A percentile compares a stretch with the other conserved stretches of the same genome.
Evolutionary conservation across 164 flowering plant genomes (phyloP).

Genomic region (Macadamia integrifolia): DNA sequence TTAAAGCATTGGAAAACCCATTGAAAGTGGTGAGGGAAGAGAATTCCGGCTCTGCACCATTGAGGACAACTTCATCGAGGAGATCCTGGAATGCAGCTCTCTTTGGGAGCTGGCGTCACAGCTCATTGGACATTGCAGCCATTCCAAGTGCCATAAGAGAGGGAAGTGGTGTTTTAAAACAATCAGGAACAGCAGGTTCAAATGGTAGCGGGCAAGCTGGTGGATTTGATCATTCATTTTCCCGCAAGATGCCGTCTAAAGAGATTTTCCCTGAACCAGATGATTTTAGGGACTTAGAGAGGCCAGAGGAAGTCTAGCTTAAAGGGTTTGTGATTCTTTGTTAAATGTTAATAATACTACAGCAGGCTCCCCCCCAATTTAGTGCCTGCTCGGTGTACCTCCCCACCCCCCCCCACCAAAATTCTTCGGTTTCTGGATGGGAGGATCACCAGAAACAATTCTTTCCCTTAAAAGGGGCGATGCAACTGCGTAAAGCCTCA

Average conservation of each 20-base stretch:
- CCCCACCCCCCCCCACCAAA: background rate
- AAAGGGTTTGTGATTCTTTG: slow-evolving; percentile 39
- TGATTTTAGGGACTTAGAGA: slow-evolving; percentile 39
- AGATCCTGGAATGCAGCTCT: slow-evolving; percentile 91
- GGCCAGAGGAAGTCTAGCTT: slow-evolving; percentile 26
- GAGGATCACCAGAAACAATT: slow-evolving; percentile 2
- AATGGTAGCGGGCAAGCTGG: slow-evolving; percentile 46
- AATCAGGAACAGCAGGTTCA: slow-evolving; percentile 49
- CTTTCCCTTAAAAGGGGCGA: background rate
- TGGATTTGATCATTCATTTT: slow-evolving; percentile 46
- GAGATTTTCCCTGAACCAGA: slow-evolving; percentile 87
- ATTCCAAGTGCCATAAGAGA: slow-evolving; percentile 35
- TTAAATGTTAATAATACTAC: slow-evolving; percentile 39
- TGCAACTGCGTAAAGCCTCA: background rate
- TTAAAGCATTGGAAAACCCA: slow-evolving; percentile 82
- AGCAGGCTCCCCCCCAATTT: slow-evolving; percentile 30
- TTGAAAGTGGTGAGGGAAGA: slow-evolving; percentile 82
- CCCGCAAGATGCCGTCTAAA: slow-evolving; percentile 55
- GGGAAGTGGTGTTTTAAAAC: slow-evolving; percentile 41
- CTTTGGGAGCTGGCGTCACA: slow-evolving; percentile 93
- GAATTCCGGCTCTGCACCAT: slow-evolving; percentile 55
- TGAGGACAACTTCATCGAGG: slow-evolving; percentile 75
- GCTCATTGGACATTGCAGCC: slow-evolving; percentile 53
- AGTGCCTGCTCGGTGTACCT: slow-evolving; percentile 22
- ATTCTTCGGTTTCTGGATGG: background rate